Conservation (phyloP, 768 basidiomycete genomes). For the Calocera viscosa region DNA sequence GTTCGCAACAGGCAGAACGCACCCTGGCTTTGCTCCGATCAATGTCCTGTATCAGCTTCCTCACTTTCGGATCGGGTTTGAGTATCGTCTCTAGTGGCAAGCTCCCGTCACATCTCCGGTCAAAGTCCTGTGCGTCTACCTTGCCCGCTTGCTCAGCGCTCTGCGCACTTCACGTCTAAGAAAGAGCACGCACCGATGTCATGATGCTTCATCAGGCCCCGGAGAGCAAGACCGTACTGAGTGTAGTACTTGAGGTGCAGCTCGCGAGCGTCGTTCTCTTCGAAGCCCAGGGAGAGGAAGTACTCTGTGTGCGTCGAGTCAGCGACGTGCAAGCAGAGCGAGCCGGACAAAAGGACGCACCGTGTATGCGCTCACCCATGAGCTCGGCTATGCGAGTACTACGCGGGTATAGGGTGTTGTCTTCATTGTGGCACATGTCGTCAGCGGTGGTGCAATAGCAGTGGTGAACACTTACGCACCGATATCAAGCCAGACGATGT, state of each 20-base stretch:
- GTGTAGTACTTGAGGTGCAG: constrained; percentile 64
- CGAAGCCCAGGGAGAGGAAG: constrained; percentile 57
- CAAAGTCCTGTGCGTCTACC: constrained; percentile 71
- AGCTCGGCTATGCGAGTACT: constrained; percentile 59
- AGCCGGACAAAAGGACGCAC: constrained; percentile 27
- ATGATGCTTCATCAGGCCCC: constrained; percentile 66
- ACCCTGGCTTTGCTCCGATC: constrained; percentile 58
- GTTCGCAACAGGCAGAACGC: background rate
- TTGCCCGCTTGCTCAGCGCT: constrained; percentile 5
- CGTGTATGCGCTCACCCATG: constrained; percentile 70
- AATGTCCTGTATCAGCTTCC: constrained; percentile 62
- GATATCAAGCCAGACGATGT: constrained; percentile 69
- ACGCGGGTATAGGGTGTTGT: constrained; percentile 77
- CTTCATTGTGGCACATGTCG: constrained; percentile 20
- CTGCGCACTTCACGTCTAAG: background rate
- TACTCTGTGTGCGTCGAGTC: constrained; percentile 39
- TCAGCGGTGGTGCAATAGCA: background rate
- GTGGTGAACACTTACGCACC: background rate
- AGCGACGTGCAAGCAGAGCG: background rate
- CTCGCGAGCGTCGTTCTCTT: constrained; percentile 51
- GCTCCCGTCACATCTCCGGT: constrained; percentile 69
- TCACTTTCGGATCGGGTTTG: constrained; percentile 45
- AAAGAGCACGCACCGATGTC: constrained; percentile 42
- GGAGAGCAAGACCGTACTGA: constrained; percentile 69
- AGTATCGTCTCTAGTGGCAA: constrained; percentile 74